These are phyloP conservation scores for Populus tomentosa DNA, from an alignment of 441 rosid genomes.

Conservation along the genomic window DNA sequence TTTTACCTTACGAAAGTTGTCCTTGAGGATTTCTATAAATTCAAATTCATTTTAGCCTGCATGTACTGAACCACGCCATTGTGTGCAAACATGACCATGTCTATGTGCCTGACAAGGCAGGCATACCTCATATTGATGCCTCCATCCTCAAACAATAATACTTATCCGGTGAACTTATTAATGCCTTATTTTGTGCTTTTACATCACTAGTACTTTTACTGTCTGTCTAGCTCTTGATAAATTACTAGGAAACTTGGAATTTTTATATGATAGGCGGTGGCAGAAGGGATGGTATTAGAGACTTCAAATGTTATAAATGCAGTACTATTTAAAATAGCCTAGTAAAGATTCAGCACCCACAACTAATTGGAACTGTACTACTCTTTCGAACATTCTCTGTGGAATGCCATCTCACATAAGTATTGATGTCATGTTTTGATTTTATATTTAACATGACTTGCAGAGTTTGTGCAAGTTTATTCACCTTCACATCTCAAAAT, in stretches of 20 bases:
- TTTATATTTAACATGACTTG: constrained; percentile 8
- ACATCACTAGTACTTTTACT: neutral
- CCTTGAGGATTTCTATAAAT: neutral
- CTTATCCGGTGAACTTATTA: neutral
- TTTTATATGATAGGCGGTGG: neutral
- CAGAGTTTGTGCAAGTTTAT: constrained; percentile 88
- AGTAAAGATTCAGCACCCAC: too few species aligned
- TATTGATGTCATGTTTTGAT: neutral
- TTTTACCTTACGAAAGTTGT: neutral
- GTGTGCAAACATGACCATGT: neutral
- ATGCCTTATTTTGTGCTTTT: neutral
- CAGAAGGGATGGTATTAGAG: neutral
- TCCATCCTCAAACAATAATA: neutral
- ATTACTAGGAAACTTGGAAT: neutral
- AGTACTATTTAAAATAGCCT: too few species aligned
- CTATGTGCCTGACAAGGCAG: neutral
- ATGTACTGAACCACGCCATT: neutral
- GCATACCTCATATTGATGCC: neutral
- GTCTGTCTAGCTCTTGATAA: neutral
- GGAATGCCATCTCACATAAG: neutral
- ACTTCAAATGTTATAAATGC: neutral
- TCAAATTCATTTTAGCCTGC: neutral
- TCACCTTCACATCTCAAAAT: constrained; percentile 82
- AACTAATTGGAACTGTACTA: neutral
- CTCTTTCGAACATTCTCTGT: neutral